Evolutionary conservation across 805 yeast species (phyloP).

Genomic region (Saccharomycopsis amapae): DNA sequence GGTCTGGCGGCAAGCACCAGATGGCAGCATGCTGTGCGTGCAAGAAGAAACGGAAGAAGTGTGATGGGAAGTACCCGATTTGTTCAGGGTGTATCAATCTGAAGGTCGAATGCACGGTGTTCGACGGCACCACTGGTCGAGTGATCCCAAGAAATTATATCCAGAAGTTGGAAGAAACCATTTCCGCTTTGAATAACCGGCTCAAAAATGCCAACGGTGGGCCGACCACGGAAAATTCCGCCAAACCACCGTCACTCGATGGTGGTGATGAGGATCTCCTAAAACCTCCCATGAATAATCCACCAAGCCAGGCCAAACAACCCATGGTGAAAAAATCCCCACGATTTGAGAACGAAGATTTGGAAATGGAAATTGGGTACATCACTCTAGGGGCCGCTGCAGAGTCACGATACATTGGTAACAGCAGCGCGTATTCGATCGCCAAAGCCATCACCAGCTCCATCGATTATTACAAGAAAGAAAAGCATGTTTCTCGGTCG

Average conservation of each 20-base stretch:
- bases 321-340: too few relatives aligned
- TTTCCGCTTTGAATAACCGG: slow-evolving; percentile 11
- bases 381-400: slow-evolving; percentile 29
- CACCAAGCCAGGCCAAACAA: too few relatives aligned
- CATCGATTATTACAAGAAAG: slow-evolving; percentile 22
- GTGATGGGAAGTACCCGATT: slow-evolving; percentile 45
- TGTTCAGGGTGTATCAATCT: slow-evolving; percentile 38
- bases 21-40: slow-evolving; percentile 48
- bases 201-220: neutral
- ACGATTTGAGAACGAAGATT: neutral
- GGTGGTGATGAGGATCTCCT: too few relatives aligned
- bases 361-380: slow-evolving; percentile 29
- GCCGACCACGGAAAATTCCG: too few relatives aligned
- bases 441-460: slow-evolving; percentile 28
- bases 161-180: slow-evolving; percentile 35
- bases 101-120: slow-evolving; percentile 38
- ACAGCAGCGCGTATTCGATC: slow-evolving; percentile 30
- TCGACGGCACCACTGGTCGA: slow-evolving; percentile 42
- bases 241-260: too few relatives aligned
- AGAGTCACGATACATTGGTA: slow-evolving; percentile 28
- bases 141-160: slow-evolving; percentile 42
- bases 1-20: slow-evolving; percentile 27
- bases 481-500: slow-evolving; percentile 1
- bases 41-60: slow-evolving; percentile 40
- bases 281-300: too few relatives aligned